Conservation (phyloP, 495 filamentous ascomycete genomes). For the Penicillium bialowiezense region DNA sequence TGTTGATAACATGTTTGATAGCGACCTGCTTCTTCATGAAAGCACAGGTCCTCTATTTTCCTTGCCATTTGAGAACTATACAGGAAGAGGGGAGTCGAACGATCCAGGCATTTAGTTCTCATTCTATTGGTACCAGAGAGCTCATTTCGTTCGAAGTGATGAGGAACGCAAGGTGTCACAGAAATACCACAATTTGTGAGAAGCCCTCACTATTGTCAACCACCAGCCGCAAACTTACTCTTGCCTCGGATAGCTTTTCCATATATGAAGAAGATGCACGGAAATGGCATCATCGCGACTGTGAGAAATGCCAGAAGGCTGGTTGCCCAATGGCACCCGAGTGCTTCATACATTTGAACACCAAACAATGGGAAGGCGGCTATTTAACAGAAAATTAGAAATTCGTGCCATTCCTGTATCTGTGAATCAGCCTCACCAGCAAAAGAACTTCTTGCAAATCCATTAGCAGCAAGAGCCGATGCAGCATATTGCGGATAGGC, state of each 20-base stretch:
- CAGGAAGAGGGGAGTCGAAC: no score
- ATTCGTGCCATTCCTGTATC: neutral
- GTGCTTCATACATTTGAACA: conserved; percentile 56
- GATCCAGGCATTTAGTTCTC: no score
- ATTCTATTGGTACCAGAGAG: no score
- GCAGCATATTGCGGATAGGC: conserved; percentile 81
- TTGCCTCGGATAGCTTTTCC: conserved; percentile 23
- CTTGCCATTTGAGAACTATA: no score
- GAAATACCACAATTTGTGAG: no score
- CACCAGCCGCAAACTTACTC: neutral
- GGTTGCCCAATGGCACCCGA: conserved; percentile 66
- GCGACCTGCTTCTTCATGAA: no score
- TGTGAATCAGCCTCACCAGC: conserved; percentile 54
- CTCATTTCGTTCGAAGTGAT: no score
- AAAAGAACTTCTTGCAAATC: conserved; percentile 69
- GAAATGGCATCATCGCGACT: conserved; percentile 60
- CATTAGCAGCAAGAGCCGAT: conserved; percentile 75
- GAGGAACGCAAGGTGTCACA: no score
- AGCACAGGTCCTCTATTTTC: no score
- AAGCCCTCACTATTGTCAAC: no score
- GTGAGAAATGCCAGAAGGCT: conserved; percentile 60
- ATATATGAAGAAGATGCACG: conserved; percentile 41
- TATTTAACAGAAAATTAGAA: conserved; percentile 16
- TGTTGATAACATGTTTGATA: no score
- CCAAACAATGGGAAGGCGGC: conserved; percentile 61